These are phyloP conservation scores for Gloeophyllum trabeum DNA, from an alignment of 768 basidiomycete genomes.

Conservation along the genomic window DNA sequence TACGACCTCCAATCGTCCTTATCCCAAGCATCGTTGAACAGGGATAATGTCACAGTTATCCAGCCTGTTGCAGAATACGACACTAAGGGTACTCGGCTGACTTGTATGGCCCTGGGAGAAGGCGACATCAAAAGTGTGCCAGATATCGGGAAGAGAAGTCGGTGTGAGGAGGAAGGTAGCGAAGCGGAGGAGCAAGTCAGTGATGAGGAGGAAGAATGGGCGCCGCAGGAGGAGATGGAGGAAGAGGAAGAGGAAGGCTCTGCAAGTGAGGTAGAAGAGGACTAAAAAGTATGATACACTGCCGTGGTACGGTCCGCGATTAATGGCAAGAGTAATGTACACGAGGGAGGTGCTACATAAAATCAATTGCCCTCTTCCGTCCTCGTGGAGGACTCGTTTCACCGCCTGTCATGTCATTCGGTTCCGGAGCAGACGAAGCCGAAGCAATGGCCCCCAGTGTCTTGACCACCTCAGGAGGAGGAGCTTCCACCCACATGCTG, in stretches of 20 bases:
- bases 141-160: slow-evolving; percentile 14
- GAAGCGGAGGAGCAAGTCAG: slow-evolving; percentile 15
- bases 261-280: slow-evolving; percentile 19
- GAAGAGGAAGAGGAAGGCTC: slow-evolving; percentile 11
- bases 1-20: slow-evolving; percentile 57
- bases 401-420: slow-evolving; percentile 13
- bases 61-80: slow-evolving; percentile 40
- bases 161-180: slow-evolving; percentile 14
- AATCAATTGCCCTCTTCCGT: slow-evolving; percentile 67
- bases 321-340: too few relatives aligned
- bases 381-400: slow-evolving; percentile 20
- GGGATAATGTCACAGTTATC: slow-evolving; percentile 22
- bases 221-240: slow-evolving; percentile 15
- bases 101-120: slow-evolving; percentile 56
- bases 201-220: slow-evolving; percentile 17
- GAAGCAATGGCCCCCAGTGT: slow-evolving; percentile 15
- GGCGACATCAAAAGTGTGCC: slow-evolving; percentile 23
- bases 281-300: slow-evolving; percentile 18
- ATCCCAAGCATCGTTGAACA: slow-evolving; percentile 7
- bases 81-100: slow-evolving; percentile 78
- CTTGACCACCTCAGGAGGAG: slow-evolving; percentile 38
- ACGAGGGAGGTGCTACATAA: slow-evolving; percentile 39
- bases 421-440: slow-evolving; percentile 10
- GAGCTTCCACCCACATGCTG: slow-evolving; percentile 64
- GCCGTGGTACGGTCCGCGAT: too few relatives aligned